Evolutionary conservation across 1,284 basidiomycete species (phyloP).

Genomic region (Heterobasidion occidentale): DNA sequence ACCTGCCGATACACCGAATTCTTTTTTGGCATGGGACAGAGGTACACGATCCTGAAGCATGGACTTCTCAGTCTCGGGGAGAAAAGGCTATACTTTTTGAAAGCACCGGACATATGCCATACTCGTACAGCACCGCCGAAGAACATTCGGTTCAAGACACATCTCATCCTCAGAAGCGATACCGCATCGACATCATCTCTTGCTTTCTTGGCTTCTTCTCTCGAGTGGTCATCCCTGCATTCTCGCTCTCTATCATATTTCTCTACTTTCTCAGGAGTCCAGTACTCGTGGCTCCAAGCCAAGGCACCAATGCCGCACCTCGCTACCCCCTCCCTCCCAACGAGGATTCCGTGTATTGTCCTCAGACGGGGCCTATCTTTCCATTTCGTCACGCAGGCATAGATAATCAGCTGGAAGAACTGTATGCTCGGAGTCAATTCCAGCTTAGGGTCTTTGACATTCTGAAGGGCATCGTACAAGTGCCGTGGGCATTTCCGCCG

Average conservation of each 20-base stretch:
- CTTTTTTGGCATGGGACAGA: no score
- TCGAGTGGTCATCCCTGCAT: neutral
- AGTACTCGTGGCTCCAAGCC: neutral
- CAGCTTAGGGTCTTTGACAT: conserved; percentile 9
- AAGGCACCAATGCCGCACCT: neutral
- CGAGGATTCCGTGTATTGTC: neutral
- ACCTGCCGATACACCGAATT: no score
- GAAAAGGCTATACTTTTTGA: no score
- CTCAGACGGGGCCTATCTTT: neutral
- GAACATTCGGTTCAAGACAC: no score
- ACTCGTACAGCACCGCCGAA: no score
- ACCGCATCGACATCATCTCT: no score
- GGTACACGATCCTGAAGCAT: no score
- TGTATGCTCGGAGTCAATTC: conserved; percentile 5
- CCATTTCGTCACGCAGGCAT: neutral
- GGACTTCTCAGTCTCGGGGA: no score
- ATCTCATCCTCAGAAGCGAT: no score
- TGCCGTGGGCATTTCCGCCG: conserved; percentile 11
- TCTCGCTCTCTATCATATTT: neutral
- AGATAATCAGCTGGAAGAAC: neutral
- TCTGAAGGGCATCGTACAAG: conserved; percentile 14
- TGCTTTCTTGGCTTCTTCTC: no score
- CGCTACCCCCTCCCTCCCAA: neutral
- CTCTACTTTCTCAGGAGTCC: neutral
- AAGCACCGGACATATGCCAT: no score